These are phyloP conservation scores for Daldinia eschscholtzii DNA, from an alignment of 2,329 filamentous ascomycete species.

Conservation along the genomic window DNA sequence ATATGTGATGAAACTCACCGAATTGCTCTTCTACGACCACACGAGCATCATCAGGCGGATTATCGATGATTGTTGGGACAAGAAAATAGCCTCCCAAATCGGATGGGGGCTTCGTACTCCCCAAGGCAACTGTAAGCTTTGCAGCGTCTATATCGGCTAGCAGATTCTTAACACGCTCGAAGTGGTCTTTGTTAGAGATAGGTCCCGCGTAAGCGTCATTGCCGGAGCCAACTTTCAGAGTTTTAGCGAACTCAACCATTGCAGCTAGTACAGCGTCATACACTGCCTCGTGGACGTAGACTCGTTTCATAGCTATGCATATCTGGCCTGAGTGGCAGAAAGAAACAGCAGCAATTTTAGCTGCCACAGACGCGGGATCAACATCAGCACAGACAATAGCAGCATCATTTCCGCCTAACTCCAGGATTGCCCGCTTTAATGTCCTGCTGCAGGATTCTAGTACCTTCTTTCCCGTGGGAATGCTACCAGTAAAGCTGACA, in stretches of 20 bases:
- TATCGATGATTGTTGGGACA: neutral
- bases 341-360: neutral
- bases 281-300: neutral
- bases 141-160: neutral
- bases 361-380: neutral
- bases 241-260: neutral
- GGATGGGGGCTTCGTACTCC: neutral
- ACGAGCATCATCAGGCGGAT: neutral
- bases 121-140: neutral
- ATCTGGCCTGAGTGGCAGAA: neutral
- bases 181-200: neutral
- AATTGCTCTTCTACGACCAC: neutral
- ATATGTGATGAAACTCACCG: neutral
- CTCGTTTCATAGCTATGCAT: neutral
- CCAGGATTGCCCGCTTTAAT: neutral
- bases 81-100: neutral
- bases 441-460: neutral
- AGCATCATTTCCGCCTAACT: neutral
- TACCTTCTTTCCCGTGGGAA: neutral
- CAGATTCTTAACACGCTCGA: neutral
- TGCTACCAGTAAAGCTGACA: neutral
- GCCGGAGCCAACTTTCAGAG: neutral
- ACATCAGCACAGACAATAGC: neutral
- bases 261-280: neutral
- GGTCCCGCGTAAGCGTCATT: neutral